Conservation (phyloP, 2,329 filamentous ascomycete genomes). For the Xylariaceae sp. region DNA sequence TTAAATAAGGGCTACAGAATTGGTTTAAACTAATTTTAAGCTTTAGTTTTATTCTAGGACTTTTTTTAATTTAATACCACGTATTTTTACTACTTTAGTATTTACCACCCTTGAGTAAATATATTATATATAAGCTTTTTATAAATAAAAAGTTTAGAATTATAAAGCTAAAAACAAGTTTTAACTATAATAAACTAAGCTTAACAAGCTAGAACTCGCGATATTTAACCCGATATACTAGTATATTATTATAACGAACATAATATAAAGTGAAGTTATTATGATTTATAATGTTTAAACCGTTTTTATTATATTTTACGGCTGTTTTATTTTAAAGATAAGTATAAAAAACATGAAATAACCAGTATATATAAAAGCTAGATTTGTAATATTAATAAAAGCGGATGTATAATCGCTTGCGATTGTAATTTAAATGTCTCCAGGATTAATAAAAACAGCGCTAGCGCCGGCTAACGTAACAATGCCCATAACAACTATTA, state of each 20-base stretch:
- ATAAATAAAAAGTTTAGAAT: slow-evolving; percentile 58
- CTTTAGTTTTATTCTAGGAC: no score
- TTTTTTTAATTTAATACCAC: no score
- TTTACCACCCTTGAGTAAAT: no score
- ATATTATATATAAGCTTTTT: slow-evolving; percentile 50
- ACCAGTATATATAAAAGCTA: slow-evolving; percentile 58
- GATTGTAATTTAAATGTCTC: slow-evolving; percentile 46
- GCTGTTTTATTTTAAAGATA: slow-evolving; percentile 58
- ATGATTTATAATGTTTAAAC: slow-evolving; percentile 57
- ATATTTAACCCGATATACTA: slow-evolving; percentile 55
- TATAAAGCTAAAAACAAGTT: slow-evolving; percentile 57
- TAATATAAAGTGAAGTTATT: slow-evolving; percentile 56
- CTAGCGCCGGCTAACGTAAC: slow-evolving; percentile 59
- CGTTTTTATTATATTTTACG: slow-evolving; percentile 57
- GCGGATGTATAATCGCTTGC: slow-evolving; percentile 50
- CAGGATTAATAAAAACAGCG: slow-evolving; percentile 45
- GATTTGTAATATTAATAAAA: slow-evolving; percentile 56
- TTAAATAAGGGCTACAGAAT: no score
- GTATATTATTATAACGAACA: slow-evolving; percentile 59
- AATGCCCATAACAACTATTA: slow-evolving; percentile 56
- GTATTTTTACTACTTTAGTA: no score
- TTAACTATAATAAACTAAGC: slow-evolving; percentile 52
- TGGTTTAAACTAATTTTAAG: no score
- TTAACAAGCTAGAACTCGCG: slow-evolving; percentile 53
- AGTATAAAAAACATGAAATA: slow-evolving; percentile 62